These are phyloP conservation scores for Tanozyma kutaoensis DNA, from an alignment of 805 yeast species.

Conservation along the genomic window DNA sequence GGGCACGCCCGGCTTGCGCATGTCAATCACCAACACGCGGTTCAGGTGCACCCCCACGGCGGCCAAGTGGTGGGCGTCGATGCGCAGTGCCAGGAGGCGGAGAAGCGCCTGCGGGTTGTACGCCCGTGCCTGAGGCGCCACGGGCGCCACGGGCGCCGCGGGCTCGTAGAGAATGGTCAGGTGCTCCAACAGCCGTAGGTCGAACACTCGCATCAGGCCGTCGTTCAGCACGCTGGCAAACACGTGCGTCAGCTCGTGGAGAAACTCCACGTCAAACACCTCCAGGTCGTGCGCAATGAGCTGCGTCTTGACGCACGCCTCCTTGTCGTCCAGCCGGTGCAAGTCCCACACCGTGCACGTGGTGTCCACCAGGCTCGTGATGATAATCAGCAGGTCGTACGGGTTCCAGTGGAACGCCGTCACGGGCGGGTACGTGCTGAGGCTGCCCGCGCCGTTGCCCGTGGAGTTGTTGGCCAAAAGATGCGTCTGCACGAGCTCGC, in stretches of 20 bases:
- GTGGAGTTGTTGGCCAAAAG: slow-evolving; percentile 25
- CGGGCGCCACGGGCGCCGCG: no score
- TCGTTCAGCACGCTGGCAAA: slow-evolving; percentile 93
- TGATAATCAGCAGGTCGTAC: slow-evolving; percentile 51
- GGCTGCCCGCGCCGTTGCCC: slow-evolving; percentile 29
- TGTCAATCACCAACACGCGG: slow-evolving; percentile 59
- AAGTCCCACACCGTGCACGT: slow-evolving; percentile 97
- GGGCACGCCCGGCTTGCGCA: slow-evolving; percentile 82
- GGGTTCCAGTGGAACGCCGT: slow-evolving; percentile 92
- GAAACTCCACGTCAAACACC: slow-evolving; percentile 83
- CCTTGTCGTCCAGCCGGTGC: slow-evolving; percentile 20
- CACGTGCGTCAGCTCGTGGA: slow-evolving; percentile 58
- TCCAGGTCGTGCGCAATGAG: slow-evolving; percentile 93
- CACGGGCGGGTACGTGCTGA: slow-evolving; percentile 64
- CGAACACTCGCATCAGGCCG: slow-evolving; percentile 89
- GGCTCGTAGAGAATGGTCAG: slow-evolving; percentile 92
- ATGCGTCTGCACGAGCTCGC: slow-evolving; percentile 26
- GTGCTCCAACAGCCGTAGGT: slow-evolving; percentile 78
- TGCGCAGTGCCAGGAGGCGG: slow-evolving; percentile 63
- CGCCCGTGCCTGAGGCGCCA: background rate
- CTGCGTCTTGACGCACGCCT: slow-evolving; percentile 74
- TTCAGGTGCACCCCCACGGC: slow-evolving; percentile 64
- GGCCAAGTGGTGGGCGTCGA: slow-evolving; percentile 75
- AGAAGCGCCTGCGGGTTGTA: slow-evolving; percentile 45
- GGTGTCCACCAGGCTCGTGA: slow-evolving; percentile 86